These are phyloP conservation scores for Mrakia gelida DNA, from an alignment of 768 basidiomycete genomes.

Conservation along the genomic window DNA sequence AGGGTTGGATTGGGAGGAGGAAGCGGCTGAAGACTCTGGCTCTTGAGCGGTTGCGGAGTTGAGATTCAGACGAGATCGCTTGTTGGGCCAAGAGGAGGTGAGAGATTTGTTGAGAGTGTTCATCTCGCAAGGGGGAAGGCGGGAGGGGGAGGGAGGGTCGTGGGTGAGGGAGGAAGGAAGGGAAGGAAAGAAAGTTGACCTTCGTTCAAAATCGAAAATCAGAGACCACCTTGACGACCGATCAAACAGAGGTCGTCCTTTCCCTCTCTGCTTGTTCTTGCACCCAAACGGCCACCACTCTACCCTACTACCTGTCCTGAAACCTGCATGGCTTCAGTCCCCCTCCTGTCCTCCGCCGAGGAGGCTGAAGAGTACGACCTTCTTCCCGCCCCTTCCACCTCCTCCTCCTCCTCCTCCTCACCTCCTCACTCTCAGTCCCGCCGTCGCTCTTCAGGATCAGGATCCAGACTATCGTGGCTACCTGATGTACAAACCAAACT, in stretches of 20 bases:
- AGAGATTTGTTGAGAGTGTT: constrained; percentile 21
- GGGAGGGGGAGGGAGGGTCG: not conserved
- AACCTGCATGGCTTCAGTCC: not conserved
- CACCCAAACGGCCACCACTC: not conserved
- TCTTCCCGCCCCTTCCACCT: not conserved
- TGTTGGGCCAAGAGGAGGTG: constrained; percentile 21
- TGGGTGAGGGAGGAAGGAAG: not conserved
- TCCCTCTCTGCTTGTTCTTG: no score
- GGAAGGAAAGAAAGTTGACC: not conserved
- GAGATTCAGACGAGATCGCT: constrained; percentile 29
- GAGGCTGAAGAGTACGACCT: constrained; percentile 10
- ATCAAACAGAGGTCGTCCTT: no score
- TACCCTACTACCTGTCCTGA: not conserved
- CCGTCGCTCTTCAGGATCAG: not conserved
- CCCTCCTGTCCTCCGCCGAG: not conserved
- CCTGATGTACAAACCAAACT: not conserved
- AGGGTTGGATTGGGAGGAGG: constrained; percentile 9
- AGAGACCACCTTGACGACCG: no score
- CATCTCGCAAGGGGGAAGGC: not conserved
- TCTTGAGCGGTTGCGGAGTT: constrained; percentile 12
- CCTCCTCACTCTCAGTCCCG: not conserved
- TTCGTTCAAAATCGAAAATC: not conserved
- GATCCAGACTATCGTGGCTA: not conserved
- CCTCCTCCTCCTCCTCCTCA: not conserved
- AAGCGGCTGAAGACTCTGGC: not conserved